Evolutionary conservation across 495 filamentous ascomycete species (phyloP), one percentile per base, ranked within the genome.

Genomic region (Physcia stellaris): DNA sequence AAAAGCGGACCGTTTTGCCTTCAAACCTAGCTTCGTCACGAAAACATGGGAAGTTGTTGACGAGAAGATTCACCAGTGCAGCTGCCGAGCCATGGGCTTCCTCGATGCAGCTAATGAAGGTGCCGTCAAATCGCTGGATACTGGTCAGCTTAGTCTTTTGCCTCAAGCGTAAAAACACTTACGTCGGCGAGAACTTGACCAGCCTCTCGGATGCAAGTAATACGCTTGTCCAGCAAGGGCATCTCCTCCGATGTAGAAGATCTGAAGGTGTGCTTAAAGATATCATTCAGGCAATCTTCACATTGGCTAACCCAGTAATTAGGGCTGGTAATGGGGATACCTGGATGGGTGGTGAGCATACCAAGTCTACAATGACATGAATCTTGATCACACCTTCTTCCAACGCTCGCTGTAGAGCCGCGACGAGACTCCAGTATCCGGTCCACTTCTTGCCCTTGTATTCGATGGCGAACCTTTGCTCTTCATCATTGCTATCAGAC

Each of bases 361-460:
- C n/a, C n/a, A n/a, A n/a, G n/a, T n/a, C n/a, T n/a, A n/a, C n/a
- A n/a, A n/a, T n/a, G n/a, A n/a, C n/a, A n/a, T n/a, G n/a, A n/a
- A n/a, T n/a, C n/a, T n/a, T n/a, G n/a, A n/a, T n/a, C 64, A 45
- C 49, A 80, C 83, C 81, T 67, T 96, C 88, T 41, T 96, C 90
- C 30, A 95, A 58, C 7, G 86, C 90, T 50, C 92, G 68, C 54
- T 82, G 80, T 51, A 99, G 54, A 15, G 76, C 72, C 30, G 92
- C 90, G 20, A 95, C 83, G 39, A 98, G 60, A 54, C 86, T 94
- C 80, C 83, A 94, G 51, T 98, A 98, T 20, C 90, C 90, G 2
- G 86, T 94, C 81, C 83, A 94, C 38, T 58, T 71, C 58, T 74
- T 78, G 20, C 76, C 86, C 16, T 68, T 70, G 54, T 94, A 96